phyloP scores from a whole-genome alignment of 208 protist species.

The Herpetomonas samuelpessoai region DNA sequence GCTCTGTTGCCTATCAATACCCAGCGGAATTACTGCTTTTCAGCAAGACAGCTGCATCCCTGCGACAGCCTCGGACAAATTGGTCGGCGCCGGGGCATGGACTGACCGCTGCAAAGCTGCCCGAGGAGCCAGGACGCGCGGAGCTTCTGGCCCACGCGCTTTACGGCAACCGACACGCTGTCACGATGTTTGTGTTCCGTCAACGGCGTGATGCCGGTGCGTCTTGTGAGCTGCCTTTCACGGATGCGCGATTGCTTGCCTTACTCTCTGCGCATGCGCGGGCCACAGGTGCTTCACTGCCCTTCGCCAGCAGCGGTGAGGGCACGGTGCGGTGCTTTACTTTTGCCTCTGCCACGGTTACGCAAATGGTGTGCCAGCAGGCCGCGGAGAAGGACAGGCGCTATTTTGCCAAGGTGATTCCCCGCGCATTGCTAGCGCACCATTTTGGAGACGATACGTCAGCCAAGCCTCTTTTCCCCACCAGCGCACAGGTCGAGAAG shows the following conservation, averaged over 20 bases:
- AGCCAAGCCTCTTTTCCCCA: not conserved
- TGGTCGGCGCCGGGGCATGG: too few species aligned
- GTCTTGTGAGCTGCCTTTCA: too few species aligned
- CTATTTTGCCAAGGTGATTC: constrained; percentile 65
- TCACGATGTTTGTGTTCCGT: not conserved
- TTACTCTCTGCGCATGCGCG: too few species aligned
- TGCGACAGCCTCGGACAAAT: not conserved
- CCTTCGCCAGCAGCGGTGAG: too few species aligned
- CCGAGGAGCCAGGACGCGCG: too few species aligned
- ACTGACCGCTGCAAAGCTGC: too few species aligned
- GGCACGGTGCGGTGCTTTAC: too few species aligned
- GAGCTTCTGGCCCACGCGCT: constrained; percentile 44
- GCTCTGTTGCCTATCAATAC: not conserved
- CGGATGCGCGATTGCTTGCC: too few species aligned
- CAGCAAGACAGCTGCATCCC: not conserved
- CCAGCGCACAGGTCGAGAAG: too few species aligned
- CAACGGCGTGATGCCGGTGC: too few species aligned
- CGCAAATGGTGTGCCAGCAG: constrained; percentile 34
- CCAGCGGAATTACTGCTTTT: not conserved
- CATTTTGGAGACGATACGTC: constrained; percentile 21
- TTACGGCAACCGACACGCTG: constrained; percentile 25
- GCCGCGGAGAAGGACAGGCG: constrained; percentile 31
- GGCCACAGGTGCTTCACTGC: too few species aligned
- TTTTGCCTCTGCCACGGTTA: constrained; percentile 37
- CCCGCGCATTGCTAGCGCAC: constrained; percentile 24